Base-by-base conservation (phyloP, 352 stramenopile genomes). In the Phytopythium mirpurense region DNA sequence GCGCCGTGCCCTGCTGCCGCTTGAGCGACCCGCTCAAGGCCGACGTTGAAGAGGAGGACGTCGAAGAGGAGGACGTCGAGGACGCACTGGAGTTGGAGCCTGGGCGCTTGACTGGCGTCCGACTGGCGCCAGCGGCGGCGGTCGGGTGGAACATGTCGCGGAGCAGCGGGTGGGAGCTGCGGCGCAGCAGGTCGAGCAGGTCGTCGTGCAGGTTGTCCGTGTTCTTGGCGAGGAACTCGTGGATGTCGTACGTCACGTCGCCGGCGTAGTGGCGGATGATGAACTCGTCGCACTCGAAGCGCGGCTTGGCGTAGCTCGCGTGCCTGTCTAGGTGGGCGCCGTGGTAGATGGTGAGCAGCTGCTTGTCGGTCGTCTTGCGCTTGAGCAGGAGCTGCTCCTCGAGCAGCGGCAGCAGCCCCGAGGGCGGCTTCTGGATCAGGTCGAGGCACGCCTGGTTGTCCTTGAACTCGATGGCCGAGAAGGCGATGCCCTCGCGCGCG, bases 181-280 rank as follows among this genome's bases (percentile, higher is more conserved):
- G 67, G 32, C 82, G 71, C 34, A 94, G 59, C 23, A 96, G 47
- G 52, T 94, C 83, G 18, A 95, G 59, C 35, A 93, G 57, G 43
- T 96, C 88, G 34, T 93, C 85, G 59, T 95, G 84, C n/a, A 95
- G 57, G 45, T 93, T 93, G 67, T 95, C 85, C 2, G 81, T 95
- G 66, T 93, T 95, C 63, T 96, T 96, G 15, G 74, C 73, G 32
- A 93, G 85, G 46, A 96, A 95, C 31, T 82, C 86, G 43, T 92
- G 72, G 31, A 90, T 85, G 31, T 79, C 78, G 56, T 96, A 95
- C 12, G 70, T 74, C 14, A 93, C 78, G 27, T 92, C 85, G 9
- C 84, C 85, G 3, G 85, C 86, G 37, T 93, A 90, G 57, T 95
- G 83, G 24, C 77, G 83, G 24, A 96, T 83, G 9, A 92, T 80